These are phyloP conservation scores for Prillingera fragicola DNA, from an alignment of 1,284 basidiomycete species.

Conservation along the genomic window DNA sequence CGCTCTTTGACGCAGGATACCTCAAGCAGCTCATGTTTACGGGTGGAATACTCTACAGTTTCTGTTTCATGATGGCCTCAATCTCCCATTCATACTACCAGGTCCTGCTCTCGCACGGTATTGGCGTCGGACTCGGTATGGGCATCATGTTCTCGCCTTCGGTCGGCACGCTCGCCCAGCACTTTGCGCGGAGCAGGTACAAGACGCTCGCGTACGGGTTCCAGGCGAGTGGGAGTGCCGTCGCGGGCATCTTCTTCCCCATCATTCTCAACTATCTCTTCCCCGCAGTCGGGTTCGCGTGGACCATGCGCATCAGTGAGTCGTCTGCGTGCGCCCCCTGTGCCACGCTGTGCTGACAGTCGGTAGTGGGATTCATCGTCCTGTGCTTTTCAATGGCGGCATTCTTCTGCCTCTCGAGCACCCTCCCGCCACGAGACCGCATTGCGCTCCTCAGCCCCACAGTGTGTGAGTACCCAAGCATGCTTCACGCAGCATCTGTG, in stretches of 20 bases:
- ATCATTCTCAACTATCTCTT: conserved; percentile 52
- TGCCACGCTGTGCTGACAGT: neutral
- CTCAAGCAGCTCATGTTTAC: conserved; percentile 51
- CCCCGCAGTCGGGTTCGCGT: conserved; percentile 49
- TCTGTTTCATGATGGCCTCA: conserved; percentile 56
- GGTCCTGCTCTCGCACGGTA: conserved; percentile 23
- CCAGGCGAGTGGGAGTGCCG: conserved; percentile 30
- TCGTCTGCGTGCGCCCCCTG: too few relatives aligned
- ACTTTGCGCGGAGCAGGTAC: conserved; percentile 48
- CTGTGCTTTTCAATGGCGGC: conserved; percentile 16
- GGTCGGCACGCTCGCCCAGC: conserved; percentile 53
- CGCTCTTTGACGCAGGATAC: conserved; percentile 59
- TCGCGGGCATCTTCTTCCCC: conserved; percentile 52
- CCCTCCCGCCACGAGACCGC: conserved; percentile 31
- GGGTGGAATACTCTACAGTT: conserved; percentile 52
- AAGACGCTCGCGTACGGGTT: conserved; percentile 36
- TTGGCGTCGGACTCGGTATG: conserved; percentile 30
- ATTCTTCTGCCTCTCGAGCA: conserved; percentile 30
- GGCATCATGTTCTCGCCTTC: conserved; percentile 54
- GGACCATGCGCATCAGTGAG: conserved; percentile 34
- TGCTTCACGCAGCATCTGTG: too few relatives aligned
- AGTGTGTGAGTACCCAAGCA: conserved; percentile 19
- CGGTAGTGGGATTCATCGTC: conserved; percentile 33
- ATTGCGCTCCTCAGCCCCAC: conserved; percentile 32
- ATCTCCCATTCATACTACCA: conserved; percentile 59